phyloP scores from a whole-genome alignment of 1,284 basidiomycete species.

The Leccinum fuscescens region DNA sequence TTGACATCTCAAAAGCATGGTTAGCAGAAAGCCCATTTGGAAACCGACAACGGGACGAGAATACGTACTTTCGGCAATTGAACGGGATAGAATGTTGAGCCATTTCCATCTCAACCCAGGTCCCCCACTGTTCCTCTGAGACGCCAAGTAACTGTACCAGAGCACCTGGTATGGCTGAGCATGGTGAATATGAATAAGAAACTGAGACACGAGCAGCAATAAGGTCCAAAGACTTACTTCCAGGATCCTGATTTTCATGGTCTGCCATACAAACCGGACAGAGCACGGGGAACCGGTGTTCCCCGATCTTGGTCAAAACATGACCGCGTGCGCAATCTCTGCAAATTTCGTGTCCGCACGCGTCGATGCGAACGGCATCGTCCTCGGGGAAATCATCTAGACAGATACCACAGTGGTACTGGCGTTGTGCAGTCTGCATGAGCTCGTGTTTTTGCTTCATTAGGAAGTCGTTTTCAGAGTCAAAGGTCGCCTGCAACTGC shows the following conservation, averaged over 20 bases:
- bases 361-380: conserved; percentile 42
- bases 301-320: conserved; percentile 45
- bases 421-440: conserved; percentile 21
- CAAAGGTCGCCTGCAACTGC: conserved; percentile 15
- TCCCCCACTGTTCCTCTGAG: conserved; percentile 45
- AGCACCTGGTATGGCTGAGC: conserved; percentile 39
- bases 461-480: conserved; percentile 45
- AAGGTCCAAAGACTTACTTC: conserved; percentile 35
- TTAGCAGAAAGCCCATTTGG: background rate
- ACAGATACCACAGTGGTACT: conserved; percentile 59
- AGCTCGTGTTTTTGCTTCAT: conserved; percentile 37
- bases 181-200: background rate
- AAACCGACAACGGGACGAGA: background rate
- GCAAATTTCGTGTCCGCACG: conserved; percentile 56
- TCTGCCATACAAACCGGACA: conserved; percentile 54
- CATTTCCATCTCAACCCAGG: conserved; percentile 51
- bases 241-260: conserved; percentile 34
- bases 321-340: conserved; percentile 50
- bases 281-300: conserved; percentile 56
- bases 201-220: background rate
- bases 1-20: conserved; percentile 39
- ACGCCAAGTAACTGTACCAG: conserved; percentile 49
- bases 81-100: conserved; percentile 47
- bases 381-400: conserved; percentile 50
- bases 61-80: conserved; percentile 30